phyloP scores from a whole-genome alignment of 352 stramenopile genomes.

The Phytopythium boreale region DNA sequence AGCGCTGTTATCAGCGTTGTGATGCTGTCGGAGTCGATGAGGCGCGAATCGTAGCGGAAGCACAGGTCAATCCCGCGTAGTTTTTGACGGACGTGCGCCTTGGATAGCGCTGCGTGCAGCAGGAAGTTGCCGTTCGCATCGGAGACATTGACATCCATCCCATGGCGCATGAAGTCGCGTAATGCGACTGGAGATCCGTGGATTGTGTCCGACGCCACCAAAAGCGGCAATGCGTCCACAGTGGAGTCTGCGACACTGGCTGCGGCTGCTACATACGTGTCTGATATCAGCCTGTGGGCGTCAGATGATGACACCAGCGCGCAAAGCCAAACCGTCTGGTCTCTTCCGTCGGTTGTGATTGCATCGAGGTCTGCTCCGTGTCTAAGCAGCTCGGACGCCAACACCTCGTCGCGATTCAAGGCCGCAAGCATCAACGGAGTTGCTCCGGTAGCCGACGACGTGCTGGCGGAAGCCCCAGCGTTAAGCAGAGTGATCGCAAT shows the following conservation, averaged over 20 bases:
- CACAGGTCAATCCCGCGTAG: slow-evolving; percentile 58
- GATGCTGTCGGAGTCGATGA: slow-evolving; percentile 15
- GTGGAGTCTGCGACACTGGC: slow-evolving; percentile 10
- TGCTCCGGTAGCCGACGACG: slow-evolving; percentile 23
- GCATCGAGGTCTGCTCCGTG: slow-evolving; percentile 43
- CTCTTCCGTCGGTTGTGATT: slow-evolving; percentile 45
- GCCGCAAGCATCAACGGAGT: slow-evolving; percentile 66
- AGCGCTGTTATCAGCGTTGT: slow-evolving; percentile 23
- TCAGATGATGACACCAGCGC: slow-evolving; percentile 31
- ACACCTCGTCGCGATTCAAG: slow-evolving; percentile 35
- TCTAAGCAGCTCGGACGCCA: slow-evolving; percentile 26
- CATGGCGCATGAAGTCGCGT: slow-evolving; percentile 26
- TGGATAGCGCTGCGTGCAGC: slow-evolving; percentile 59
- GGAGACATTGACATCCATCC: slow-evolving; percentile 60
- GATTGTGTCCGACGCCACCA: slow-evolving; percentile 37
- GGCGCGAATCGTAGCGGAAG: slow-evolving; percentile 51
- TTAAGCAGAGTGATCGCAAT: slow-evolving; percentile 35
- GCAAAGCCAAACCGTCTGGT: slow-evolving; percentile 61
- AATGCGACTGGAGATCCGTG: slow-evolving; percentile 26
- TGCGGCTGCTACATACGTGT: slow-evolving; percentile 12
- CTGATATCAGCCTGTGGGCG: slow-evolving; percentile 10
- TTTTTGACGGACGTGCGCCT: slow-evolving; percentile 36
- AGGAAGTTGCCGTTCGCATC: slow-evolving; percentile 58
- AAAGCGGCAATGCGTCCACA: slow-evolving; percentile 16
- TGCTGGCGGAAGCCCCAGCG: slow-evolving; percentile 35